Conservation (phyloP, 257 asterid species). For the Nicotiana attenuata region DNA sequence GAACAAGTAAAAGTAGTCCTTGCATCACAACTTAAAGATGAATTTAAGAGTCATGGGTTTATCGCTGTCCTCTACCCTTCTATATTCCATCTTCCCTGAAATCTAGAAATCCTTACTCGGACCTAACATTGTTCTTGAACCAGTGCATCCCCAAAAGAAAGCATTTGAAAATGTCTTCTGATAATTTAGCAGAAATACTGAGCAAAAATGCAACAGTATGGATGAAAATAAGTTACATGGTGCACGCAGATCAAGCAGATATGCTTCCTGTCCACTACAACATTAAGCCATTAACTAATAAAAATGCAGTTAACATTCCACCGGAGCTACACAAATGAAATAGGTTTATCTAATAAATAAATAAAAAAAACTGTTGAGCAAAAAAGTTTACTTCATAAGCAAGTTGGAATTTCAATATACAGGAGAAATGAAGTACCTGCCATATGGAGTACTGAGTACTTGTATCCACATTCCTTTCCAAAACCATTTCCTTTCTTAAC, state of each 20-base stretch:
- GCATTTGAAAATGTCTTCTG: not conserved
- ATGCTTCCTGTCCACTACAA: not conserved
- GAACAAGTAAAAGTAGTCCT: not conserved
- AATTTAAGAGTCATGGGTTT: not conserved
- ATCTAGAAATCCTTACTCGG: not conserved
- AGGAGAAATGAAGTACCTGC: constrained; percentile 36
- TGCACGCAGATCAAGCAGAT: not conserved
- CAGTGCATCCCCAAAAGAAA: not conserved
- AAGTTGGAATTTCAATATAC: not conserved
- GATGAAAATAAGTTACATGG: not conserved
- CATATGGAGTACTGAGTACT: constrained; percentile 34
- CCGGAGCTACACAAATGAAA: not conserved
- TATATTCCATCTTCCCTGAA: not conserved
- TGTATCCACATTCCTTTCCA: constrained; percentile 36
- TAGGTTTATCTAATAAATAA: not conserved
- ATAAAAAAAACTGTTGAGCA: not conserved
- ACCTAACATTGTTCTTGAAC: not conserved
- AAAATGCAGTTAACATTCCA: not conserved
- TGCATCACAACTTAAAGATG: not conserved
- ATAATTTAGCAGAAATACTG: not conserved
- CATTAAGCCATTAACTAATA: not conserved
- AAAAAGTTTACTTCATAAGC: not conserved
- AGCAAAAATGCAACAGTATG: not conserved
- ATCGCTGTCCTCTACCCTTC: not conserved
- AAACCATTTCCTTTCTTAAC: constrained; percentile 53